phyloP scores from a whole-genome alignment of 208 protist genomes.

The Crithidia expoeki region DNA sequence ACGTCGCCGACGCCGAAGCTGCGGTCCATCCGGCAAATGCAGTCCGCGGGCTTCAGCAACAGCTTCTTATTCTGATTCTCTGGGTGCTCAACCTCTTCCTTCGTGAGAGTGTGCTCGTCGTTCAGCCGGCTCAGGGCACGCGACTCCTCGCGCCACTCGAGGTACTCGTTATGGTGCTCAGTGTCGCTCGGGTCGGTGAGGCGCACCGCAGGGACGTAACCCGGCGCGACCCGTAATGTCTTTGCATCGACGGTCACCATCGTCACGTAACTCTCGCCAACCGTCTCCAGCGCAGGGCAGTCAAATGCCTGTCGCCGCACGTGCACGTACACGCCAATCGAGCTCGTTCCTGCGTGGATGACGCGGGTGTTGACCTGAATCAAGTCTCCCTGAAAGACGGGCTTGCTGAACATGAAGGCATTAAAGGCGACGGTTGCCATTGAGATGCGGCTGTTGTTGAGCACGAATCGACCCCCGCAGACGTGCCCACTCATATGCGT shows the following conservation, averaged over 20 bases:
- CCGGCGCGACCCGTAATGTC: slow-evolving; percentile 16
- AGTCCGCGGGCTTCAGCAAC: slow-evolving; percentile 30
- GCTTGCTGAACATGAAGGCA: slow-evolving; percentile 47
- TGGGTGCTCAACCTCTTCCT: slow-evolving; percentile 34
- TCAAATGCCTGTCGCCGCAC: slow-evolving; percentile 49
- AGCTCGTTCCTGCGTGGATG: slow-evolving; percentile 41
- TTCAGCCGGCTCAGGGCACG: not conserved
- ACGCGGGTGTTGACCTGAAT: slow-evolving; percentile 37
- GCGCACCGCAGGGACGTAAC: slow-evolving; percentile 33
- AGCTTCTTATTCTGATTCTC: slow-evolving; percentile 35
- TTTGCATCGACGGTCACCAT: slow-evolving; percentile 33
- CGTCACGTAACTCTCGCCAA: slow-evolving; percentile 50
- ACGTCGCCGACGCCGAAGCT: slow-evolving; percentile 36
- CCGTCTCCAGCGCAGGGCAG: slow-evolving; percentile 10
- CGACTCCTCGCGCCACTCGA: slow-evolving; percentile 16
- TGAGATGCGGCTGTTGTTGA: slow-evolving; percentile 15
- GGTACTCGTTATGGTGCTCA: slow-evolving; percentile 32
- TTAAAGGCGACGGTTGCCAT: slow-evolving; percentile 64
- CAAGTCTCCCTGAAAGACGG: slow-evolving; percentile 57
- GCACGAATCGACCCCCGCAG: slow-evolving; percentile 7
- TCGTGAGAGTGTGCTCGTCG: not conserved
- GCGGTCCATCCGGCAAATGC: slow-evolving; percentile 24
- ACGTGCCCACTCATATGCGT: slow-evolving; percentile 10
- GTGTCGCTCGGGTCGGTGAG: slow-evolving; percentile 27
- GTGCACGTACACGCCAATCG: slow-evolving; percentile 42